Conservation (phyloP, 2,329 filamentous ascomycete genomes). For the Calycina herbarum region DNA sequence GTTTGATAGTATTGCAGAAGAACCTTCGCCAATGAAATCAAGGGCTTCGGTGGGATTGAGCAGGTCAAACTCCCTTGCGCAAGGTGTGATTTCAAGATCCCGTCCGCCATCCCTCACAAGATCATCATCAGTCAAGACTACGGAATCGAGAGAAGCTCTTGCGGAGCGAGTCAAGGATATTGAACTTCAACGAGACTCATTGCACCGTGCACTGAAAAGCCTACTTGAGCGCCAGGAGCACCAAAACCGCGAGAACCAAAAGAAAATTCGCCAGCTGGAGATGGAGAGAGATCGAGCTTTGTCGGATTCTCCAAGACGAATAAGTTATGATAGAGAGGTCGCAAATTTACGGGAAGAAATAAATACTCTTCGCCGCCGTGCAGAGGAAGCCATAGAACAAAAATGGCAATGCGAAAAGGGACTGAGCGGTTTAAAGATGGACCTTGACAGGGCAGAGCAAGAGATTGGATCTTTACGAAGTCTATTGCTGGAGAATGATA, state of each 20-base stretch:
- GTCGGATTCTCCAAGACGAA: constrained; percentile 66
- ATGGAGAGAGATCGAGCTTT: constrained; percentile 74
- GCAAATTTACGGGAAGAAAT: constrained; percentile 79
- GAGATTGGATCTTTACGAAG: constrained; percentile 82
- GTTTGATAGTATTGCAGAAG: constrained; percentile 63
- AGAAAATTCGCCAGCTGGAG: constrained; percentile 76
- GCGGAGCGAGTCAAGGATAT: constrained; percentile 86
- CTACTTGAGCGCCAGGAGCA: constrained; percentile 82
- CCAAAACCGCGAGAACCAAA: constrained; percentile 80
- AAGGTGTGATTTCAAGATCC: constrained; percentile 21
- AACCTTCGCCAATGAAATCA: constrained; percentile 41
- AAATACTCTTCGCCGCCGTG: constrained; percentile 76
- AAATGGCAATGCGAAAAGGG: constrained; percentile 97
- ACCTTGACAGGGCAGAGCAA: constrained; percentile 90
- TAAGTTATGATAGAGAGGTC: constrained; percentile 83
- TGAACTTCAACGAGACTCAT: constrained; percentile 87
- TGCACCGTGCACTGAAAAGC: constrained; percentile 83
- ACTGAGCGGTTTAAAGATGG: constrained; percentile 86
- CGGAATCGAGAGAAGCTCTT: constrained; percentile 62
- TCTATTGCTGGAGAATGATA: constrained; percentile 80
- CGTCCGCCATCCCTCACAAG: constrained; percentile 52
- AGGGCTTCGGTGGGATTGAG: constrained; percentile 50
- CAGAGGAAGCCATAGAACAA: constrained; percentile 90
- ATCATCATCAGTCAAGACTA: constrained; percentile 51
- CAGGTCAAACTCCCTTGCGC: constrained; percentile 66